phyloP scores from a whole-genome alignment of 495 filamentous ascomycete genomes.

The Pseudevernia furfuracea region DNA sequence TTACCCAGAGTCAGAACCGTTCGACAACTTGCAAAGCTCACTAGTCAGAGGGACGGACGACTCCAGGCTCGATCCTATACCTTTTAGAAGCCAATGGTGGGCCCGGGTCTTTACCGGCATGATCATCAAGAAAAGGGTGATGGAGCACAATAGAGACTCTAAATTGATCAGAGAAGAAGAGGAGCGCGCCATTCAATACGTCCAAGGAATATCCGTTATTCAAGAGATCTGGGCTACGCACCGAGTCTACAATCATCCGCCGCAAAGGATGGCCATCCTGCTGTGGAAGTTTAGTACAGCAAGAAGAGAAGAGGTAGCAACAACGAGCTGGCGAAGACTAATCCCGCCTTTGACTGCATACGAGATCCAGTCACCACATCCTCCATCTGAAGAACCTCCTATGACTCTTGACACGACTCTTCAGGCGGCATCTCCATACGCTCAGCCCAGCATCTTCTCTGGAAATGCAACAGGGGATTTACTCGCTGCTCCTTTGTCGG shows the following conservation, averaged over 20 bases:
- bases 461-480: slow-evolving; percentile 6
- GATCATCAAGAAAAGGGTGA: slow-evolving; percentile 36
- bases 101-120: slow-evolving; percentile 38
- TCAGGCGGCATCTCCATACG: slow-evolving; percentile 3
- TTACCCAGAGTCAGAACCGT: background rate
- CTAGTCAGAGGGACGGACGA: background rate
- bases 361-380: slow-evolving; percentile 23
- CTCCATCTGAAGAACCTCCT: slow-evolving; percentile 4
- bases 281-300: slow-evolving; percentile 49
- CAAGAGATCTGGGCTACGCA: slow-evolving; percentile 42
- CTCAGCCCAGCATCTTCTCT: slow-evolving; percentile 17
- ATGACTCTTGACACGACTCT: slow-evolving; percentile 19
- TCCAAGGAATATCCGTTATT: slow-evolving; percentile 42
- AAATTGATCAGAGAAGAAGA: slow-evolving; percentile 33
- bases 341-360: slow-evolving; percentile 37
- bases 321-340: slow-evolving; percentile 47
- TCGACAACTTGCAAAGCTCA: background rate
- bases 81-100: slow-evolving; percentile 47
- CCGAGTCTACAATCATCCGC: background rate
- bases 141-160: slow-evolving; percentile 34
- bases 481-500: slow-evolving; percentile 8
- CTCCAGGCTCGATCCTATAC: slow-evolving; percentile 25
- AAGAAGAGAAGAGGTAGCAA: slow-evolving; percentile 38
- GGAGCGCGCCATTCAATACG: slow-evolving; percentile 34
- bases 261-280: slow-evolving; percentile 40